phyloP scores from a whole-genome alignment of 225 moss, liverwort and hornwort species.

The Neckera pumila region DNA sequence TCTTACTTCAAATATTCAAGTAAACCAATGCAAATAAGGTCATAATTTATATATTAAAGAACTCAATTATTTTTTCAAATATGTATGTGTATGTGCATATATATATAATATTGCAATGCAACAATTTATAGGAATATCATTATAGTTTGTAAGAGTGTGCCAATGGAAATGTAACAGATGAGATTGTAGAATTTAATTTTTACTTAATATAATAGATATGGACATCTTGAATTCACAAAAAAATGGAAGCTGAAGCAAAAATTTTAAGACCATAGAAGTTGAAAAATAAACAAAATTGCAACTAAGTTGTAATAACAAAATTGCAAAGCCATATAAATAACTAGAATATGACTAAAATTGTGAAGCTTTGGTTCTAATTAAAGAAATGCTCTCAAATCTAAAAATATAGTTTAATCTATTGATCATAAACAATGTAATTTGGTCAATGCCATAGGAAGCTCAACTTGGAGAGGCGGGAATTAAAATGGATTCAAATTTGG shows the following conservation, averaged over 20 bases:
- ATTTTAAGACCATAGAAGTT: too few species aligned
- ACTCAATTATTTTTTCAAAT: rapidly evolving
- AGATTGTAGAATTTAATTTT: too few species aligned
- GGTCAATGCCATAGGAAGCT: slow-evolving; percentile 36
- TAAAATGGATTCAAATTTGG: slow-evolving; percentile 18
- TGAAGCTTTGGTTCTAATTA: neutral
- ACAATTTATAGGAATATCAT: neutral
- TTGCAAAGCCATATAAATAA: rapidly evolving
- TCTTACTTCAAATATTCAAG: neutral
- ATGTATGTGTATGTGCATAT: too few species aligned
- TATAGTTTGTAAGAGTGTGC: neutral
- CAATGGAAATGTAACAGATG: neutral
- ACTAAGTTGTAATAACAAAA: neutral
- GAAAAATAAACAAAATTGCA: neutral
- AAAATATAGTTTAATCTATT: neutral
- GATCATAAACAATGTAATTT: neutral
- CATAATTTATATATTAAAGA: too few species aligned
- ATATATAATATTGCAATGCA: neutral
- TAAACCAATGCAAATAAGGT: neutral
- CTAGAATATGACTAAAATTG: neutral
- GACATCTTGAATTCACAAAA: neutral
- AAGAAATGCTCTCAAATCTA: neutral
- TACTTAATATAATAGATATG: neutral
- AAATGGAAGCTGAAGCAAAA: neutral
- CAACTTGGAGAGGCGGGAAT: slow-evolving; percentile 58